phyloP scores from a whole-genome alignment of 257 asterid genomes.

The Capsicum rhomboideum region DNA sequence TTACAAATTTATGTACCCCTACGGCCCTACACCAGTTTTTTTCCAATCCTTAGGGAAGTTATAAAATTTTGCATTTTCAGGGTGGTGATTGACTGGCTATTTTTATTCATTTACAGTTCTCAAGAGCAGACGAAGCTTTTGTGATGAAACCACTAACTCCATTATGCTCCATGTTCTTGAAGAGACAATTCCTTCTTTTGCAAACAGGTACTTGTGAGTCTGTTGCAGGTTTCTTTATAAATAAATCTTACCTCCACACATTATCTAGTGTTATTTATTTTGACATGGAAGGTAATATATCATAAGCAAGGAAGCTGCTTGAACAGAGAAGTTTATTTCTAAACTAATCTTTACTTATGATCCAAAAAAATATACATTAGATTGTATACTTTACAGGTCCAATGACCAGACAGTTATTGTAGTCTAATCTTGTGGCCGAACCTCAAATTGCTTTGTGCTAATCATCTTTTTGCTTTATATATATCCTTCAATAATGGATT shows the following conservation, averaged over 20 bases:
- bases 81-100: neutral
- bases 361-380: neutral
- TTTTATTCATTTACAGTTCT: neutral
- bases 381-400: neutral
- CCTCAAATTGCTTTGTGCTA: neutral
- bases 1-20: neutral
- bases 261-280: neutral
- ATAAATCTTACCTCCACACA: neutral
- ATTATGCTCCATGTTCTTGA: conserved; percentile 8
- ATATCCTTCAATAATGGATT: neutral
- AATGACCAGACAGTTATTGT: neutral
- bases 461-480: neutral
- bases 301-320: neutral
- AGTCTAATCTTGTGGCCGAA: neutral
- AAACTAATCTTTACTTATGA: neutral
- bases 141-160: conserved; percentile 6
- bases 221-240: neutral
- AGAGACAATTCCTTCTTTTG: conserved; percentile 16
- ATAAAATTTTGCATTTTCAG: neutral
- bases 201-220: conserved; percentile 8
- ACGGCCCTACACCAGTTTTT: neutral
- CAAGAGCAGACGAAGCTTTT: neutral
- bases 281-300: neutral
- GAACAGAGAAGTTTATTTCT: neutral
- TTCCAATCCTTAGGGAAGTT: neutral